phyloP scores from a whole-genome alignment of 148 eudicot genomes.

The Chenopodium album region DNA sequence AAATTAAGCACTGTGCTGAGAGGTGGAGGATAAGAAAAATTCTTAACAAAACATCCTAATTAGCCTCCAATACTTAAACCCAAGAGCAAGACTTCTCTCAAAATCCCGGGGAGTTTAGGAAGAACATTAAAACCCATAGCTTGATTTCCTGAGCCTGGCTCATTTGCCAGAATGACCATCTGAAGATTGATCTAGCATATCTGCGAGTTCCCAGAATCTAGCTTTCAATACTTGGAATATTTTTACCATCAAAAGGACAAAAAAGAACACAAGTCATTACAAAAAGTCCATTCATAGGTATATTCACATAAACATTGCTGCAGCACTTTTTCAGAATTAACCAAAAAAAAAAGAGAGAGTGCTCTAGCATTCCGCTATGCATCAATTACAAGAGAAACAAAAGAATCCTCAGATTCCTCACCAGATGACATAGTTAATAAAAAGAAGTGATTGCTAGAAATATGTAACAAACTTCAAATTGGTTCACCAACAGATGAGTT shows the following conservation, averaged over 20 bases:
- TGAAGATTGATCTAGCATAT: slow-evolving; percentile 62
- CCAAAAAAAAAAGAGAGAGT: background rate
- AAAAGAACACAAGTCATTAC: slow-evolving; percentile 17
- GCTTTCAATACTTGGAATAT: slow-evolving; percentile 42
- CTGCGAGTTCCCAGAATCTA: slow-evolving; percentile 76
- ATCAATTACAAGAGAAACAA: background rate
- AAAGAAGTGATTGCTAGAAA: background rate
- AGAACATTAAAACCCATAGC: slow-evolving; percentile 50
- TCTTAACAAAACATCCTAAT: slow-evolving; percentile 39
- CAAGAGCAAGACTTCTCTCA: slow-evolving; percentile 37
- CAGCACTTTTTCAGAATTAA: background rate
- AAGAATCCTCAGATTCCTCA: background rate
- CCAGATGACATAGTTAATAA: background rate
- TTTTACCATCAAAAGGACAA: slow-evolving; percentile 19
- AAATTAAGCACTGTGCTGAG: slow-evolving; percentile 45
- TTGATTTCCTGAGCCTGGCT: slow-evolving; percentile 60
- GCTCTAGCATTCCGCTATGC: background rate
- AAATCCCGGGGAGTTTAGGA: slow-evolving; percentile 40
- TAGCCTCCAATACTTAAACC: slow-evolving; percentile 33
- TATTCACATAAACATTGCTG: background rate
- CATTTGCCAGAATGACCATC: slow-evolving; percentile 56
- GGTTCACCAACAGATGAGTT: background rate
- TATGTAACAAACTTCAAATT: slow-evolving; percentile 5
- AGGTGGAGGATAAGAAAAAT: slow-evolving; percentile 41
- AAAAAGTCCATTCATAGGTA: background rate